These are phyloP conservation scores for Sporothrix protearum DNA, from an alignment of 2,329 filamentous ascomycete species.

Conservation along the genomic window DNA sequence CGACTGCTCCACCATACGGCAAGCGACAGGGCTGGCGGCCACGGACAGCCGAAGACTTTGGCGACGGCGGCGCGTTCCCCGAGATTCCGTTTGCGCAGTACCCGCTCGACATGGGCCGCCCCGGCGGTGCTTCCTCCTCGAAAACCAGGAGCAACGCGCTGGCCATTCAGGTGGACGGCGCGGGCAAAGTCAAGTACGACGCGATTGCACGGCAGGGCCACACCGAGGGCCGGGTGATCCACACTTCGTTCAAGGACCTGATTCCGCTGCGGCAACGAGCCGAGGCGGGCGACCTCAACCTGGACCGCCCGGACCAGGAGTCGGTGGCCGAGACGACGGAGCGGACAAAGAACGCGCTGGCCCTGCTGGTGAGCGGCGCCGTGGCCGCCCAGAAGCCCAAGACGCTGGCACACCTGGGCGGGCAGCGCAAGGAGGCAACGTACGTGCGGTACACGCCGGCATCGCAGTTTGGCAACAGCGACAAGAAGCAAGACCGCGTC, in stretches of 20 bases:
- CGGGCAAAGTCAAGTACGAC: constrained; percentile 95
- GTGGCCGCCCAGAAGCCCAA: constrained; percentile 93
- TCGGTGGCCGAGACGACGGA: constrained; percentile 80
- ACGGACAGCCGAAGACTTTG: constrained; percentile 83
- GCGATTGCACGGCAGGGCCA: constrained; percentile 91
- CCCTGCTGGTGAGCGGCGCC: constrained; percentile 76
- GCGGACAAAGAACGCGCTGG: constrained; percentile 81
- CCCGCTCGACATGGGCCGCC: constrained; percentile 89
- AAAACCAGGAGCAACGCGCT: constrained; percentile 73
- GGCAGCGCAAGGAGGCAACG: constrained; percentile 77
- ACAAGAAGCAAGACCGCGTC: constrained; percentile 86
- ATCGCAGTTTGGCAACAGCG: constrained; percentile 89
- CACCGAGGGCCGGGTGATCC: constrained; percentile 75
- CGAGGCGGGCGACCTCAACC: constrained; percentile 84
- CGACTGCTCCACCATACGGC: constrained; percentile 82
- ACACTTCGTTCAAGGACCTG: constrained; percentile 93
- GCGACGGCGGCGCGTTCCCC: constrained; percentile 70
- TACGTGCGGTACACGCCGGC: constrained; percentile 95
- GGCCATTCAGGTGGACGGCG: constrained; percentile 83
- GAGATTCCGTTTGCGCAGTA: constrained; percentile 77
- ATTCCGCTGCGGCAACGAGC: constrained; percentile 92
- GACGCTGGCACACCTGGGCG: constrained; percentile 68
- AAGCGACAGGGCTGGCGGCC: constrained; percentile 88
- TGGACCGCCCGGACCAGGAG: constrained; percentile 80
- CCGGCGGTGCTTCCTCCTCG: constrained; percentile 48